Percentiles rank a stretch among this genome's conserved stretches.
phyloP scores from a whole-genome alignment of 163 green algal genomes.

The Chlamydomonas reinhardtii region DNA sequence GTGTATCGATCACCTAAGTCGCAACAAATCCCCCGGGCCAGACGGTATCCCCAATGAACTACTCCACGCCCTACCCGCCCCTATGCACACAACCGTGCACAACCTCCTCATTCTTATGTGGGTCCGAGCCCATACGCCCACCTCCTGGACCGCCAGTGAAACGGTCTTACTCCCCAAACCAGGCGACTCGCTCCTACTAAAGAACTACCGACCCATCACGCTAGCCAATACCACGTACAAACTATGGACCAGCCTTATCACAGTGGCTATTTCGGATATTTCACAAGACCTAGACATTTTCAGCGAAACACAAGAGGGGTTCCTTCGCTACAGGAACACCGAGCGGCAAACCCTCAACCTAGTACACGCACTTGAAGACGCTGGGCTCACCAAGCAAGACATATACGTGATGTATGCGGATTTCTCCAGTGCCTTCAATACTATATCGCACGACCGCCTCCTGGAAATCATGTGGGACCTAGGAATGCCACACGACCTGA shows the following conservation, averaged over 20 bases:
- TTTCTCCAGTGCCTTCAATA: conserved; percentile 64
- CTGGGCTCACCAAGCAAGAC: conserved; percentile 7
- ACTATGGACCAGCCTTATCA: conserved; percentile 55
- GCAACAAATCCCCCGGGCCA: conserved; percentile 42
- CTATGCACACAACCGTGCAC: neutral
- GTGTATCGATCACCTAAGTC: neutral
- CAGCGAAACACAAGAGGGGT: conserved; percentile 48
- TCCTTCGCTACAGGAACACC: conserved; percentile 24
- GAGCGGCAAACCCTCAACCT: conserved; percentile 27
- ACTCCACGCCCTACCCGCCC: conserved; percentile 28
- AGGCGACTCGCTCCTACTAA: conserved; percentile 9
- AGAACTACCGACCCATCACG: conserved; percentile 53
- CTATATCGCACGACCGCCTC: conserved; percentile 63
- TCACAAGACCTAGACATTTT: conserved; percentile 7
- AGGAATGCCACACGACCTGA: conserved; percentile 47
- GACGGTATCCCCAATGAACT: conserved; percentile 57
- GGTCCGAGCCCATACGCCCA: conserved; percentile 36
- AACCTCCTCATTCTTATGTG: conserved; percentile 52
- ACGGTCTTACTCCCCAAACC: conserved; percentile 57
- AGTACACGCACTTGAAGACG: conserved; percentile 51
- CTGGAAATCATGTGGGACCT: conserved; percentile 62
- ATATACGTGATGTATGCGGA: conserved; percentile 49
- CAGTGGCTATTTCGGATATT: conserved; percentile 8
- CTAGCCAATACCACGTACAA: conserved; percentile 51
- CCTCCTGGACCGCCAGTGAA: conserved; percentile 41